Base-by-base conservation (phyloP, 768 basidiomycete genomes). In the Austroboletus eburneus region DNA sequence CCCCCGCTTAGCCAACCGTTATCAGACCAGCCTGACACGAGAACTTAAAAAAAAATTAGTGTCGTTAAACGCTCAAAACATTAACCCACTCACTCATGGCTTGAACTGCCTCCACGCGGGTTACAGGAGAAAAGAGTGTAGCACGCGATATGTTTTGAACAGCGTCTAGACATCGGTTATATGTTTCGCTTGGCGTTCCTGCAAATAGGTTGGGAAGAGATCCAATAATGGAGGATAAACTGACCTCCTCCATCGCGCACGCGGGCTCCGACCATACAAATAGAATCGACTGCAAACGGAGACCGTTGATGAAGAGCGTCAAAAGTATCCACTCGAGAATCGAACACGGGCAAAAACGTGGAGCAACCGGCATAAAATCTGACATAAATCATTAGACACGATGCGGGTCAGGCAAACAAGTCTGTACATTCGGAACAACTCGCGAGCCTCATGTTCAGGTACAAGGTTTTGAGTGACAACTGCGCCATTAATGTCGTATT, bases 301-400 rank as follows among this genome's bases (percentile, higher is more conserved):
- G 92, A 95, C 39, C 93, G 83, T 47, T 85, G 80, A 59, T 89
- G 90, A 46, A 97, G 71, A 35, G 81, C 78, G 37, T 93, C 88
- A 66, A 81, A 96, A 0, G 89, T 92, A 64, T 97, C 93, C n/a
- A 77, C 70, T 35, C 69, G 76, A 4, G 74, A 76, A 65, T 96
- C 91, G 58, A 93, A 94, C 5, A 95, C 83, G 36, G 94, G 89
- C 32, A 92, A 67, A 64, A 91, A 92, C 16, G 87, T 90, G 20
- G 89, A 91, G 61, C 92, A 95, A n/a, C 93, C 93, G 38, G 82
- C 78, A 65, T 88, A 96, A 66, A 89, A 95, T 63, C 92, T 95
- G 51, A 21, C 12, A 41, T 50, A 42, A 36, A 1, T 9, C 3
- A 24, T 55, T 20, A 56, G 50, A 49, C 36, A 39, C 51, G 35